These are phyloP conservation scores for Actinomucor elegans DNA, from an alignment of 371 early-diverging fungal genomes.

Conservation along the genomic window DNA sequence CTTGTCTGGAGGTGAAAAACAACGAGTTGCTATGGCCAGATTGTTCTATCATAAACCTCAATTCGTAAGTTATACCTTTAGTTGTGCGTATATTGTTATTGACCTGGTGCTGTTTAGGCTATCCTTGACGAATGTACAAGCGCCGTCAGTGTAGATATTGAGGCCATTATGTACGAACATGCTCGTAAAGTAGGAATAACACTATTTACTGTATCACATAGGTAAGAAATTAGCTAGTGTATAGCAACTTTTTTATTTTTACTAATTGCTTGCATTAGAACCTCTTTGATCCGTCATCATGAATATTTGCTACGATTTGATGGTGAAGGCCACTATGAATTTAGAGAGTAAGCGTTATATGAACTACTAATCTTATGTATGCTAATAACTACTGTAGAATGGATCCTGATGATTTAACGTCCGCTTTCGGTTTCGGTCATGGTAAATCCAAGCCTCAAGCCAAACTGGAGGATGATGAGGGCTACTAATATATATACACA, in stretches of 20 bases:
- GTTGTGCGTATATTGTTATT: background rate
- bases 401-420: slow-evolving; percentile 53
- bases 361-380: background rate
- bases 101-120: slow-evolving; percentile 36
- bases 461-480: slow-evolving; percentile 27
- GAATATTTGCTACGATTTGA: slow-evolving; percentile 80
- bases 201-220: slow-evolving; percentile 82
- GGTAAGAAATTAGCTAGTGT: slow-evolving; percentile 33
- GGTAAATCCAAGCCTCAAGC: slow-evolving; percentile 47
- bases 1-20: slow-evolving; percentile 82
- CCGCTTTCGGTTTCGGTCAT: slow-evolving; percentile 61
- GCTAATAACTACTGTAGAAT: slow-evolving; percentile 27
- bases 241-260: background rate
- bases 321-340: slow-evolving; percentile 82
- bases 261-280: slow-evolving; percentile 19
- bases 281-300: slow-evolving; percentile 69
- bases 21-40: slow-evolving; percentile 84
- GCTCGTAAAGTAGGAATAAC: slow-evolving; percentile 82
- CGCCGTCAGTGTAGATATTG: slow-evolving; percentile 84
- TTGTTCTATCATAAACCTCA: slow-evolving; percentile 84
- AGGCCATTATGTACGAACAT: slow-evolving; percentile 82
- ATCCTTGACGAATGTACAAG: slow-evolving; percentile 89
- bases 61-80: slow-evolving; percentile 52
- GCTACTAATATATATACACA: background rate
- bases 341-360: slow-evolving; percentile 45